Base-by-base conservation (phyloP, 495 filamentous ascomycete species). In the Aspergillus ellipticus region DNA sequence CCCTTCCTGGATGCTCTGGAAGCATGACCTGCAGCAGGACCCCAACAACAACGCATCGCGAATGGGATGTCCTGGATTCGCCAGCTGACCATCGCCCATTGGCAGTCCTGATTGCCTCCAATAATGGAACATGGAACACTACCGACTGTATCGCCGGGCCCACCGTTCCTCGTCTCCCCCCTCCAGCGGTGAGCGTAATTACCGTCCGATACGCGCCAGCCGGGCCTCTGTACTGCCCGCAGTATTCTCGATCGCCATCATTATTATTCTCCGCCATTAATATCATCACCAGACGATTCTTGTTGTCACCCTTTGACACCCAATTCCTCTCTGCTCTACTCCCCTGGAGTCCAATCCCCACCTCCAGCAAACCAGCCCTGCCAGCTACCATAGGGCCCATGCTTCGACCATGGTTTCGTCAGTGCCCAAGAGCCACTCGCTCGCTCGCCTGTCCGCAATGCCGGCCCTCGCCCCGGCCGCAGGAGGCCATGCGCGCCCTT, bases 381-480 rank as follows among this genome's bases (percentile, higher is more conserved):
- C 13, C n/a, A 19, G 17, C 16, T 28, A 22, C 20, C 24, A 28
- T 10, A 26, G 15, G 37, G 54, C 57, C 56, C 53, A 74, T 74
- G 73, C 68, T 75, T 43, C 73, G 66, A 53, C 53, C 68, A 70
- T 68, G 71, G 62, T 56, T 67, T 28, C 60, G 62, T 54, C 57
- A 60, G 51, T 61, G 53, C 42, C 58, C 64, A 55, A 63, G 71
- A 62, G 63, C 66, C 26, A 54, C 63, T 57, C 68, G 71, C 63
- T 60, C 63, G 19, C 55, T 70, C 58, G 17, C 43, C 28, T 60
- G 55, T 41, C 62, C 59, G 42, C 64, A 46, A 53, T 60, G 61
- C 42, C 57, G 29, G 17, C 33, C 55, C 24, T 35, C 16, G 3
- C 26, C 7, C 35, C 50, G 33, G 45, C 33, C 21, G 16, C 39